These are phyloP conservation scores for Paecilomyces fulvus DNA, from an alignment of 2,329 filamentous ascomycete genomes.

Conservation along the genomic window DNA sequence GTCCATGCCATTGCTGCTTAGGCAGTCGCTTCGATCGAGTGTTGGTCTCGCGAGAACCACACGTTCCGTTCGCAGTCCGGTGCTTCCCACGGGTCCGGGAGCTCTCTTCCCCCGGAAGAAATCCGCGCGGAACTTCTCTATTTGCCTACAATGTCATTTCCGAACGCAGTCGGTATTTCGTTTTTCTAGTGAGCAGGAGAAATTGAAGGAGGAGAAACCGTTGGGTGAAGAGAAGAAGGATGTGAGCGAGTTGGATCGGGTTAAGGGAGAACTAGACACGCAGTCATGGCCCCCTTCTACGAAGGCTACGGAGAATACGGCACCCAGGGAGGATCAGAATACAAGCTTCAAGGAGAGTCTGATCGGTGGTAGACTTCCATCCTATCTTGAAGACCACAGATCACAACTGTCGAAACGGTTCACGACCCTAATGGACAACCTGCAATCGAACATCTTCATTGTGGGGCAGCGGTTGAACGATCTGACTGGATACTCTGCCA, in stretches of 20 bases:
- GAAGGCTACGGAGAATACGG: neutral
- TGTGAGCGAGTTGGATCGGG: constrained; percentile 7
- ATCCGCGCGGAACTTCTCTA: constrained; percentile 24
- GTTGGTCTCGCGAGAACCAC: constrained; percentile 15
- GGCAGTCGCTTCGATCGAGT: constrained; percentile 28
- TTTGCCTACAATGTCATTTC: constrained; percentile 37
- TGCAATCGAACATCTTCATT: constrained; percentile 75
- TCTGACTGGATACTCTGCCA: constrained; percentile 86
- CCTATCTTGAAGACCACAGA: constrained; percentile 37
- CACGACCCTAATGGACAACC: constrained; percentile 71
- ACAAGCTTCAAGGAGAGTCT: neutral
- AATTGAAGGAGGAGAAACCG: constrained; percentile 3
- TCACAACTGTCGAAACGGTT: constrained; percentile 54
- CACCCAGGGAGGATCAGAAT: neutral
- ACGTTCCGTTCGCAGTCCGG: constrained; percentile 13
- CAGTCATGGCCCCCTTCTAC: constrained; percentile 1
- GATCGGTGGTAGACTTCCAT: constrained; percentile 16
- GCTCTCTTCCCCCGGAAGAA: constrained; percentile 13
- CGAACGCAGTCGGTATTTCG: constrained; percentile 20
- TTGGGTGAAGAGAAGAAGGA: constrained; percentile 4
- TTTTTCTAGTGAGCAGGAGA: constrained; percentile 18
- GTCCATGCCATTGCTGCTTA: constrained; percentile 30
- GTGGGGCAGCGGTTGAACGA: constrained; percentile 87
- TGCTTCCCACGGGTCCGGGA: constrained; percentile 9
- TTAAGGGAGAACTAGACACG: neutral